Evolutionary conservation across 495 filamentous ascomycete genomes (phyloP), one percentile per base, ranked within the genome.

Genomic region (Penicillium atrosanguineum): DNA sequence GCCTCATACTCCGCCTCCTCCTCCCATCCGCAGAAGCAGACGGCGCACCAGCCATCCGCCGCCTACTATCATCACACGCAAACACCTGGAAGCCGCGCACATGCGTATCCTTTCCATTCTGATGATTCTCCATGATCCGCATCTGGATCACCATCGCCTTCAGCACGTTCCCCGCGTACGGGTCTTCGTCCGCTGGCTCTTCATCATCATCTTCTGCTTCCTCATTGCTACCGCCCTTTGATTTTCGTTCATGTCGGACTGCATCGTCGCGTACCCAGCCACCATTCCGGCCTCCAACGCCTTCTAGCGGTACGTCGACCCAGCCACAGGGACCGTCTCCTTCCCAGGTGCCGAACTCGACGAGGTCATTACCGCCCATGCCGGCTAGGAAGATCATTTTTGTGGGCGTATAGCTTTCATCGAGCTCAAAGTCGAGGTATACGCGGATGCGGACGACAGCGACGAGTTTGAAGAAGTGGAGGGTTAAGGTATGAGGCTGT

Each of bases 71-170:
- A 57, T 97, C 91, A 39, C 79, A 71, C 6, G 89, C 89, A 66
- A 90, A 98, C 23, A 98, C 83, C 78, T 97, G 92, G 66, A 98
- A 79, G 0, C 90, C 93, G 36, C 94, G 85, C 38, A 98, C 84
- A 79, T 98, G 94, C 4, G 94, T 98, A 68, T 98, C 94, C 67
- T 98, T 98, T 50, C 94, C 94, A 69, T 98, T 98, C 76, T 98
- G 94, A 71, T 98, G 94, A 61, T 98, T 98, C 73, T 96, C 95
- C 51, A 90, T 80, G 56, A 98, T 81, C 46, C 83, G 82, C 46
- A 97, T 84, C 68, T 96, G 91, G 12, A 97, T 77, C 41, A 97
- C 81, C 73, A 88, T 95, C 34, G 87, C 89, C 55, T 89, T 83
- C 26, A 97, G 80, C 7, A 90, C 87, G 67, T 84, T 84, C 0